Percentiles rank a stretch among this genome's conserved stretches.
phyloP scores from a whole-genome alignment of 441 rosid species.

The Rhodomyrtus psidioides region DNA sequence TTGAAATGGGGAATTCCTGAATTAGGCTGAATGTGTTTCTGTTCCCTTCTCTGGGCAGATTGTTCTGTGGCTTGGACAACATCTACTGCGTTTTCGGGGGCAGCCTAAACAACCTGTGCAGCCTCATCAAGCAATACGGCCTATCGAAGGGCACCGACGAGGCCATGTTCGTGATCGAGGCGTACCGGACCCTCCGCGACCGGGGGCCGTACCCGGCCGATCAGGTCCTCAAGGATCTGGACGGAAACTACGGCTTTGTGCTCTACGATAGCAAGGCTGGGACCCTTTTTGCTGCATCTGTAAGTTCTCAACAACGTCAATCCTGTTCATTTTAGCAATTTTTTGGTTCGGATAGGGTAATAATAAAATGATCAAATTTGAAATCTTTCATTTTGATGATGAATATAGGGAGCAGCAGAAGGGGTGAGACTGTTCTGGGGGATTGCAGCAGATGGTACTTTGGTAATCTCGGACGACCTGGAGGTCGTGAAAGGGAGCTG shows the following conservation, averaged over 20 bases:
- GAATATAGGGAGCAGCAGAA: conserved; percentile 1
- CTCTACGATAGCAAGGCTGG: conserved; percentile 32
- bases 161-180: conserved; percentile 46
- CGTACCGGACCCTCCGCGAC: conserved; percentile 47
- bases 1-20: background rate
- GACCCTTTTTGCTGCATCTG: conserved; percentile 25
- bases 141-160: conserved; percentile 31
- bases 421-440: conserved; percentile 30
- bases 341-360: no score
- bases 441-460: conserved; percentile 25
- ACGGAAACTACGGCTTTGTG: conserved; percentile 39
- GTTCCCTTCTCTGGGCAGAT: conserved; percentile 14
- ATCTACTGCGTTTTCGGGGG: conserved; percentile 52
- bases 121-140: conserved; percentile 47
- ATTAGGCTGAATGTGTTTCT: background rate
- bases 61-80: conserved; percentile 41
- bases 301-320: background rate
- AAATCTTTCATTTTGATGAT: background rate
- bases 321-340: background rate
- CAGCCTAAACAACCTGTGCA: conserved; percentile 34
- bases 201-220: conserved; percentile 63
- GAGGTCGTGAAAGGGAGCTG: conserved; percentile 19
- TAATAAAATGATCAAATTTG: background rate
- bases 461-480: conserved; percentile 20
- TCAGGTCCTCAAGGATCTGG: conserved; percentile 53